phyloP scores from a whole-genome alignment of 768 basidiomycete genomes.

The Xerocomellus chrysenteron region DNA sequence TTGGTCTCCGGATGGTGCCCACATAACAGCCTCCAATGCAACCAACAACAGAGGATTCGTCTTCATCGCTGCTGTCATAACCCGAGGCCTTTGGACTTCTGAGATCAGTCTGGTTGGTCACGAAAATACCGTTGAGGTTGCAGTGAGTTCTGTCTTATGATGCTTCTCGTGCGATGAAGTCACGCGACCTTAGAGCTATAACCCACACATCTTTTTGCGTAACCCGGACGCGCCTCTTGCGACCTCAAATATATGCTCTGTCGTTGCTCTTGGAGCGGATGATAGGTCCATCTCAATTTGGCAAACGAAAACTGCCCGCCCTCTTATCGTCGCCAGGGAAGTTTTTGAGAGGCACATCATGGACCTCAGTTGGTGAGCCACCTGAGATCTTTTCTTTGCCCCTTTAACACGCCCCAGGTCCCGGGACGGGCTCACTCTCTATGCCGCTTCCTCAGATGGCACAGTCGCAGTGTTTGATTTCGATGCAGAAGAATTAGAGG shows the following conservation, averaged over 20 bases:
- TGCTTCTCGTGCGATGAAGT: neutral
- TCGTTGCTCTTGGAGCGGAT: conserved; percentile 91
- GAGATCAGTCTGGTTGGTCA: conserved; percentile 96
- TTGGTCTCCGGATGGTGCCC: conserved; percentile 99
- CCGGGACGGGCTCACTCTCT: conserved; percentile 86
- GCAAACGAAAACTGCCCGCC: conserved; percentile 90
- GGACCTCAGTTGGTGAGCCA: conserved; percentile 87
- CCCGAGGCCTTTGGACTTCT: conserved; percentile 83
- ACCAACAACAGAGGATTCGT: conserved; percentile 96
- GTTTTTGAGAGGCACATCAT: conserved; percentile 94
- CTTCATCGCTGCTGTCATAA: conserved; percentile 95
- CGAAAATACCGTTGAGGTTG: conserved; percentile 95
- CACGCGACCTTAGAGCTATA: conserved; percentile 51
- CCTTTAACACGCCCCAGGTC: conserved; percentile 57
- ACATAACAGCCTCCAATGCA: conserved; percentile 96
- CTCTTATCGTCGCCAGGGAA: conserved; percentile 90
- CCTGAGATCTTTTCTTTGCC: neutral
- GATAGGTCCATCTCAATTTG: conserved; percentile 94
- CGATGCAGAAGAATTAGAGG: conserved; percentile 74
- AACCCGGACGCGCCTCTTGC: conserved; percentile 64
- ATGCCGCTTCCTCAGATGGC: conserved; percentile 95
- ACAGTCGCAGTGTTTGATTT: conserved; percentile 90
- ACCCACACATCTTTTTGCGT: conserved; percentile 90
- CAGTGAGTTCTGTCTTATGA: conserved; percentile 49
- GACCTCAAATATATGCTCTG: conserved; percentile 84